These are phyloP conservation scores for Cinnamomum micranthum DNA, from an alignment of 164 flowering plant species.

Conservation along the genomic window DNA sequence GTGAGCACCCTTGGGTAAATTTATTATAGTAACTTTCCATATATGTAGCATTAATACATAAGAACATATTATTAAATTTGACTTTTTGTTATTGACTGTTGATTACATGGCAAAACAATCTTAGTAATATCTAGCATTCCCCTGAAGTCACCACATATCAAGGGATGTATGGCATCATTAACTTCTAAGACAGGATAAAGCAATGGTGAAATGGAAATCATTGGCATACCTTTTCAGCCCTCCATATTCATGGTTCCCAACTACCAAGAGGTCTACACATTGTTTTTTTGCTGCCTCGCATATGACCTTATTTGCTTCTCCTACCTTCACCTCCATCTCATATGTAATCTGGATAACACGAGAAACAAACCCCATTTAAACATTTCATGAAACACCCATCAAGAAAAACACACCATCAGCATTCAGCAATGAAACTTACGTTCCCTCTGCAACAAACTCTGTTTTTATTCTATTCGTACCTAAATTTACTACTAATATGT, in stretches of 20 bases:
- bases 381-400: not conserved
- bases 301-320: slow-evolving; percentile 17
- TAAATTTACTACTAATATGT: too few species aligned
- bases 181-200: too few species aligned
- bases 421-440: too few species aligned
- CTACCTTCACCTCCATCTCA: slow-evolving; percentile 13
- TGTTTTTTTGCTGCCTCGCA: slow-evolving; percentile 19
- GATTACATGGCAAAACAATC: not conserved
- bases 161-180: not conserved
- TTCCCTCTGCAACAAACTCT: too few species aligned
- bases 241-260: slow-evolving; percentile 15
- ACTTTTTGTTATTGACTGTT: not conserved
- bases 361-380: not conserved
- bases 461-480: too few species aligned
- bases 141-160: too few species aligned
- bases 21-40: too few species aligned
- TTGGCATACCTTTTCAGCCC: slow-evolving; percentile 3
- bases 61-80: not conserved
- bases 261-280: slow-evolving; percentile 14
- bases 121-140: not conserved
- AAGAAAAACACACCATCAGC: too few species aligned
- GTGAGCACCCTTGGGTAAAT: too few species aligned
- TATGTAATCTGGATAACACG: slow-evolving; percentile 11
- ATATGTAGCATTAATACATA: too few species aligned
- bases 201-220: not conserved